These are phyloP conservation scores for Eragrostis nindensis DNA, from an alignment of 176 grass and related monocot species.

Conservation along the genomic window DNA sequence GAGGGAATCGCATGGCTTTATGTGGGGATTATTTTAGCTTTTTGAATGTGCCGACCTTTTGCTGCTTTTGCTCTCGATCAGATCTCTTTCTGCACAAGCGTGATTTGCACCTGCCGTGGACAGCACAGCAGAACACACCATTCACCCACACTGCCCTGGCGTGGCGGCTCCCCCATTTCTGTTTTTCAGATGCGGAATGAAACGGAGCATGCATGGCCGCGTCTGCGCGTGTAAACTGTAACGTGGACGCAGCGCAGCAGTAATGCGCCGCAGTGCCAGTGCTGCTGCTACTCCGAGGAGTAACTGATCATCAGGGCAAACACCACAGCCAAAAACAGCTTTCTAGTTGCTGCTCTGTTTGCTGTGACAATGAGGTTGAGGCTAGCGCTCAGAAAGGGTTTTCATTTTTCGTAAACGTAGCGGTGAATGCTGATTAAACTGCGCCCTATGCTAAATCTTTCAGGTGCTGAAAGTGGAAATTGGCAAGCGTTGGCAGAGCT, in stretches of 20 bases:
- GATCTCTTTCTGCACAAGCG: slow-evolving; percentile 41
- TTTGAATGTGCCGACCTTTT: slow-evolving; percentile 42
- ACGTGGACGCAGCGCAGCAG: neutral
- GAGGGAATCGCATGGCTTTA: slow-evolving; percentile 33
- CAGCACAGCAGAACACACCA: neutral
- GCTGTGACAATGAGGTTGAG: neutral
- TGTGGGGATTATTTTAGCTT: slow-evolving; percentile 38
- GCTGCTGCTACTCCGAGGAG: neutral
- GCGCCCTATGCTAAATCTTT: neutral
- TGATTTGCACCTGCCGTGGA: slow-evolving; percentile 46
- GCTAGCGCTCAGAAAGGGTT: neutral
- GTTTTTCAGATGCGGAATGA: neutral
- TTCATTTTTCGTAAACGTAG: slow-evolving; percentile 15
- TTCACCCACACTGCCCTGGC: slow-evolving; percentile 16
- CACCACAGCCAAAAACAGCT: slow-evolving; percentile 26
- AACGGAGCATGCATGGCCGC: neutral
- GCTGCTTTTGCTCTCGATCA: slow-evolving; percentile 24
- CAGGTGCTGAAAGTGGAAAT: neutral
- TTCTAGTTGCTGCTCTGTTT: slow-evolving; percentile 30
- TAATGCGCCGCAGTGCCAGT: neutral
- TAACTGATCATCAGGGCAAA: neutral
- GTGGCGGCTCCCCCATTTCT: no score
- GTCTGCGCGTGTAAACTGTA: neutral
- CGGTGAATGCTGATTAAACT: neutral
- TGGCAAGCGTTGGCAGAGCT: neutral